Evolutionary conservation across 1,139 yeast genomes (phyloP).

Genomic region (Candida tetrigidarum): DNA sequence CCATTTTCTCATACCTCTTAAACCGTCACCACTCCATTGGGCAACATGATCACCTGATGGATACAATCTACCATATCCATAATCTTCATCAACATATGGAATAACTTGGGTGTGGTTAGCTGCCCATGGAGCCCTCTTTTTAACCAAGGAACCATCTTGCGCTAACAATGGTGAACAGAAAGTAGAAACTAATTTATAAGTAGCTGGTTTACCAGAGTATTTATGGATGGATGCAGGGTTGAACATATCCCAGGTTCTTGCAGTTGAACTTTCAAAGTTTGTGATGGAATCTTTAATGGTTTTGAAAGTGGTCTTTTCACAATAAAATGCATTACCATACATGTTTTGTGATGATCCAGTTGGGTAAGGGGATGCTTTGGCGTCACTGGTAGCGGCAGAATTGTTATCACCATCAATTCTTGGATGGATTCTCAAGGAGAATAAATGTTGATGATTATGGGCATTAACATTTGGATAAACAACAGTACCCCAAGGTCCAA

Average conservation of each 20-base stretch:
- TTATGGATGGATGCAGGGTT: slow-evolving; percentile 70
- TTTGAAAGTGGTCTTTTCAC: slow-evolving; percentile 65
- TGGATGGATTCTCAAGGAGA: slow-evolving; percentile 79
- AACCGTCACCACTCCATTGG: slow-evolving; percentile 79
- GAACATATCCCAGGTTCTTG: slow-evolving; percentile 80
- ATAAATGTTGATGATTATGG: slow-evolving; percentile 84
- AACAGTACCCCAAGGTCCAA: slow-evolving; percentile 78
- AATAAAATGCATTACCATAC: slow-evolving; percentile 75
- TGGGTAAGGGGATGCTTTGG: slow-evolving; percentile 59
- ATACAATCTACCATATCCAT: slow-evolving; percentile 60
- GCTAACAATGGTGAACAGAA: slow-evolving; percentile 77
- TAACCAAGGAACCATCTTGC: slow-evolving; percentile 71
- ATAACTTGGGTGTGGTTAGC: slow-evolving; percentile 67
- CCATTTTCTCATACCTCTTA: slow-evolving; percentile 74
- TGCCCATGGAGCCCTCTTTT: slow-evolving; percentile 86
- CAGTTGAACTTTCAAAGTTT: slow-evolving; percentile 60
- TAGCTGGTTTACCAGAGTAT: slow-evolving; percentile 74
- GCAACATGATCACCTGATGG: slow-evolving; percentile 85
- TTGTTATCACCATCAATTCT: slow-evolving; percentile 80
- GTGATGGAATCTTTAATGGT: slow-evolving; percentile 72
- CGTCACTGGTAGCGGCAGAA: slow-evolving; percentile 74
- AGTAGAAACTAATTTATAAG: slow-evolving; percentile 78
- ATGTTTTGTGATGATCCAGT: slow-evolving; percentile 68
- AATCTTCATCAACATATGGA: slow-evolving; percentile 61
- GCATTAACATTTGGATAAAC: slow-evolving; percentile 85